These are phyloP conservation scores for Carpinus fangiana DNA, from an alignment of 306 rosid species.

Conservation along the genomic window DNA sequence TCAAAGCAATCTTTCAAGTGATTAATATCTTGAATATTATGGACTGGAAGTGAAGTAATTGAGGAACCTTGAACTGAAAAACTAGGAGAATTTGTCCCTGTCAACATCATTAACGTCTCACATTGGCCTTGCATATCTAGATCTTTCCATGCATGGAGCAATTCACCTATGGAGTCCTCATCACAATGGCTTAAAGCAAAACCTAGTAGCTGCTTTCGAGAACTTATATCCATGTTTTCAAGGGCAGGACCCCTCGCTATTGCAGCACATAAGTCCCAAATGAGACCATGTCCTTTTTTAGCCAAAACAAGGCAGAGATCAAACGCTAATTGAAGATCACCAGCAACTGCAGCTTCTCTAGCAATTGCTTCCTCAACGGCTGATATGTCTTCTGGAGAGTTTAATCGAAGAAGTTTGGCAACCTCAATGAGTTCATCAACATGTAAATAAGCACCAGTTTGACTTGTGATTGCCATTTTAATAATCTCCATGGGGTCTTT, in stretches of 20 bases:
- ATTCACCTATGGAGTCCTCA: constrained; percentile 88
- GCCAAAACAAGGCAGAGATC: constrained; percentile 93
- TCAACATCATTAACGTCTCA: constrained; percentile 57
- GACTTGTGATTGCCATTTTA: constrained; percentile 82
- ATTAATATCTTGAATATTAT: constrained; percentile 42
- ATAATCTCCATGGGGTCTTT: constrained; percentile 92
- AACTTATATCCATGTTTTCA: constrained; percentile 83
- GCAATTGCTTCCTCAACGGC: constrained; percentile 96
- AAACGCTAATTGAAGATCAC: constrained; percentile 96
- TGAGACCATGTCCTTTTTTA: constrained; percentile 80
- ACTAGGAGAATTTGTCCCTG: constrained; percentile 54
- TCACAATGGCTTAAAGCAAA: constrained; percentile 95
- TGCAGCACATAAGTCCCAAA: constrained; percentile 99
- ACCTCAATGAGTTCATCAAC: constrained; percentile 93
- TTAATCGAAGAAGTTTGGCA: constrained; percentile 87
- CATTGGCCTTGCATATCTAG: constrained; percentile 95
- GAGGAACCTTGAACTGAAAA: constrained; percentile 62
- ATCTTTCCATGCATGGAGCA: constrained; percentile 94
- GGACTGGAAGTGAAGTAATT: constrained; percentile 40
- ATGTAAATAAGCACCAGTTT: constrained; percentile 89
- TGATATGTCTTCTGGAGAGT: constrained; percentile 71
- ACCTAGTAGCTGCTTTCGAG: constrained; percentile 88
- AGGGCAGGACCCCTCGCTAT: constrained; percentile 99
- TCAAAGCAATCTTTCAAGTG: constrained; percentile 45
- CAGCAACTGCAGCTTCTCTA: constrained; percentile 99